Conservation (phyloP, 768 basidiomycete species). For the Russula lepida region DNA sequence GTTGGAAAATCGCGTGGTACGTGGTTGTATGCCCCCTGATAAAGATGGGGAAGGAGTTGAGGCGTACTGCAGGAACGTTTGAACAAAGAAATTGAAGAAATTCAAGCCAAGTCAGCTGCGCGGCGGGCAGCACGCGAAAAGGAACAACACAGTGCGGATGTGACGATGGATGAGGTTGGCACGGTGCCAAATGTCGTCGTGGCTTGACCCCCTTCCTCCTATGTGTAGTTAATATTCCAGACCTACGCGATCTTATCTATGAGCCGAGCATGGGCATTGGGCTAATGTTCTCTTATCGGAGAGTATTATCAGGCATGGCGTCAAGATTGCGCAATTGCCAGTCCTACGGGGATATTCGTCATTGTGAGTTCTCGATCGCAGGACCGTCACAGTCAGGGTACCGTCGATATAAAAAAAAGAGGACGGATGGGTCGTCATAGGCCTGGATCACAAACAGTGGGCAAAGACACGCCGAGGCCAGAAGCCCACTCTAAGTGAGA, state of each 20-base stretch:
- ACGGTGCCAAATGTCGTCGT: background rate
- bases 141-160: constrained; percentile 8
- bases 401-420: background rate
- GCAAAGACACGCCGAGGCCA: too few species aligned
- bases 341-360: background rate
- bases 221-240: background rate
- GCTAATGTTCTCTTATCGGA: background rate
- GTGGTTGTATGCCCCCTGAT: background rate
- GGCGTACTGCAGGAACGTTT: constrained; percentile 40
- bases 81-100: constrained; percentile 46
- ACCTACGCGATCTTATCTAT: background rate
- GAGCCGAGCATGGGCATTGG: background rate
- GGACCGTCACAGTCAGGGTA: background rate
- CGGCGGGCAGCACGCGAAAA: constrained; percentile 24
- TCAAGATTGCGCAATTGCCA: background rate
- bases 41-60: background rate
- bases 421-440: background rate
- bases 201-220: background rate
- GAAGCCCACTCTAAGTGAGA: too few species aligned
- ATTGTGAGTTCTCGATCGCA: background rate
- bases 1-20: constrained; percentile 44
- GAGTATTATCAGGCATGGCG: background rate
- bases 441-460: background rate
- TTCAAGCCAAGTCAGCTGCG: constrained; percentile 43
- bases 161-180: constrained; percentile 7